Percentiles rank a stretch among this genome's conserved stretches.
phyloP scores from a whole-genome alignment of 352 stramenopile genomes.

The Phytopythium chamaehyphon region DNA sequence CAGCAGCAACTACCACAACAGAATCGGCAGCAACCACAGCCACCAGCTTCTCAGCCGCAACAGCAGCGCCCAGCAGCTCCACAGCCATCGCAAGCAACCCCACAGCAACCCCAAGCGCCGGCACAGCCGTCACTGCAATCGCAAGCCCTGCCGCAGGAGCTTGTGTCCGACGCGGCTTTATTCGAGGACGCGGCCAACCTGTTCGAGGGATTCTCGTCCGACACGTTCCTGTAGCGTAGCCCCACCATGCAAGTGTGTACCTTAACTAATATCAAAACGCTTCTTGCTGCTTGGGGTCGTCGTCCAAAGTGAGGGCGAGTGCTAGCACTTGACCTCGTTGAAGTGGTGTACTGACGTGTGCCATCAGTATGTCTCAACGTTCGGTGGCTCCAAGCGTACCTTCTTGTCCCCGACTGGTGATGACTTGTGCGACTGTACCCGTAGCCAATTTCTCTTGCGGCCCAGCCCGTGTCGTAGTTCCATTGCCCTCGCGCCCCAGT shows the following conservation, averaged over 20 bases:
- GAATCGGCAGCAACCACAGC: conserved; percentile 8
- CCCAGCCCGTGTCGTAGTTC: not conserved
- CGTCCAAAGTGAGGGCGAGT: too few species aligned
- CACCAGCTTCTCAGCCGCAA: too few species aligned
- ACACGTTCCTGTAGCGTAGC: conserved; percentile 44
- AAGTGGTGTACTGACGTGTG: too few species aligned
- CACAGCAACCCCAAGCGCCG: conserved; percentile 18
- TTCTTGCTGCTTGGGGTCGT: too few species aligned
- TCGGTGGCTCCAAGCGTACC: not conserved
- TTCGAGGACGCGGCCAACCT: conserved; percentile 59
- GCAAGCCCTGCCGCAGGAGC: conserved; percentile 11
- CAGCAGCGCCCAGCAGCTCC: too few species aligned
- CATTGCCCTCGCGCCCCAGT: not conserved
- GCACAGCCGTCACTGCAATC: conserved; percentile 13
- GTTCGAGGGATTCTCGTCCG: conserved; percentile 72
- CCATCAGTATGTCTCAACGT: not conserved
- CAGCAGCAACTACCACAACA: conserved; percentile 16
- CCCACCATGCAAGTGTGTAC: conserved; percentile 6
- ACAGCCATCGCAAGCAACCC: conserved; percentile 10
- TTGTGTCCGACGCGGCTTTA: conserved; percentile 21
- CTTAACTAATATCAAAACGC: too few species aligned
- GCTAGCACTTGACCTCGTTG: too few species aligned
- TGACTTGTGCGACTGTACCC: not conserved
- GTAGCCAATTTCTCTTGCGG: conserved; percentile 2
- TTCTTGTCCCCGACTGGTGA: not conserved